phyloP scores from a whole-genome alignment of 176 grass and related monocot species.

The Hsuehochloa calcarea region DNA sequence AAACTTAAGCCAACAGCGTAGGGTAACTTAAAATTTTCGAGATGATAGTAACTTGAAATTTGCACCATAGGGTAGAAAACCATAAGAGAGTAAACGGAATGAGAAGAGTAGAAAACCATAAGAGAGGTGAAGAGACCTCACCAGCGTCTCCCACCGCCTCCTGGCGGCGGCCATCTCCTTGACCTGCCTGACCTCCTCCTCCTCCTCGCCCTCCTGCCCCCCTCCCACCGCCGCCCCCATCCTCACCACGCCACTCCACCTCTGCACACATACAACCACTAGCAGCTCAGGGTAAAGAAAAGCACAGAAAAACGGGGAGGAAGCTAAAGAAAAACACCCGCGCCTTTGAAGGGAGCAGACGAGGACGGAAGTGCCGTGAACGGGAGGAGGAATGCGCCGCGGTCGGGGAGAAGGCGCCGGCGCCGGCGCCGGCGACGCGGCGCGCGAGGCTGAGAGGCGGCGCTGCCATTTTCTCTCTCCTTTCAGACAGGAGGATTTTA shows the following conservation, averaged over 20 bases:
- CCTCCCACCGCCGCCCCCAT: slow-evolving; percentile 58
- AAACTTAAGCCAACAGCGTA: background rate
- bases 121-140: slow-evolving; percentile 29
- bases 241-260: slow-evolving; percentile 50
- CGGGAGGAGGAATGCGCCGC: background rate
- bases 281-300: background rate
- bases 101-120: background rate
- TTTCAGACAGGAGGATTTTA: background rate
- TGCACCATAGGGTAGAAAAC: background rate
- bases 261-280: slow-evolving; percentile 29
- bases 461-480: slow-evolving; percentile 31
- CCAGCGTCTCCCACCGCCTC: slow-evolving; percentile 90
- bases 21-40: background rate
- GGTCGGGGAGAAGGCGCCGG: background rate
- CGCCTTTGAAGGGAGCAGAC: slow-evolving; percentile 32
- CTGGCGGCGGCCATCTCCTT: slow-evolving; percentile 90
- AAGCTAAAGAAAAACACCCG: background rate
- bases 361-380: background rate
- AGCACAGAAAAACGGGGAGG: background rate
- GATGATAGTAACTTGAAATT: background rate
- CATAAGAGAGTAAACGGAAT: background rate
- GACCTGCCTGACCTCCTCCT: slow-evolving; percentile 76
- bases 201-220: slow-evolving; percentile 62
- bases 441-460: slow-evolving; percentile 31
- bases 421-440: slow-evolving; percentile 5